These are phyloP conservation scores for Aspergillus glaucus DNA, from an alignment of 2,329 filamentous ascomycete species.

Conservation along the genomic window DNA sequence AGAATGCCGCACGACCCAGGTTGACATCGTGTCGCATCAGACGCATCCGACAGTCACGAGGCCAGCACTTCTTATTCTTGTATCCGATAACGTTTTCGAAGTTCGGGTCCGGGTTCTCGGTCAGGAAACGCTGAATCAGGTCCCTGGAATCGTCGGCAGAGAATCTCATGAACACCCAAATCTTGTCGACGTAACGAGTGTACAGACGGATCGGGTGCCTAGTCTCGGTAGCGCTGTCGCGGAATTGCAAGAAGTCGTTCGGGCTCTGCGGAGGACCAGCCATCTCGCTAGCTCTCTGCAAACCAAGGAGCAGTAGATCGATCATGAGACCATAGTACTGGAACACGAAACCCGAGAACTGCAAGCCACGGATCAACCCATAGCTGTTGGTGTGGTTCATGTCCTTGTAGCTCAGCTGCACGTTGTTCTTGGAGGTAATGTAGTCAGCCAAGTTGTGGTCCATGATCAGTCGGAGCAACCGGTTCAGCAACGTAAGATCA, in stretches of 20 bases:
- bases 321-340: conserved; percentile 97
- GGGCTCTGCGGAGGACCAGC: conserved; percentile 88
- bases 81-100: conserved; percentile 99
- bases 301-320: conserved; percentile 81
- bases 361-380: conserved; percentile 93
- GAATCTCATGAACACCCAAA: conserved; percentile 97
- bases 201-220: conserved; percentile 96
- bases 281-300: conserved; percentile 96
- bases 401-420: conserved; percentile 97
- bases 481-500: conserved; percentile 89
- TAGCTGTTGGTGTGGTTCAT: conserved; percentile 99
- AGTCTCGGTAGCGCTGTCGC: conserved; percentile 84
- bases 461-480: conserved; percentile 90
- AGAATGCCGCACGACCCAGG: conserved; percentile 93
- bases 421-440: conserved; percentile 99
- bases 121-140: conserved; percentile 93
- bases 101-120: conserved; percentile 96
- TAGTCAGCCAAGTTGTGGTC: conserved; percentile 99
- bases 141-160: conserved; percentile 90
- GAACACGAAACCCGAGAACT: conserved; percentile 98
- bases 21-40: conserved; percentile 99
- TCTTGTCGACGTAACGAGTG: conserved; percentile 94
- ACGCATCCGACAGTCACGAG: conserved; percentile 92
- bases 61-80: conserved; percentile 99
- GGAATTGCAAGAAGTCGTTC: conserved; percentile 97